Percentiles rank a stretch among this genome's conserved stretches.
Conservation (phyloP, 148 eudicot genomes). For the Diospyros lotus region DNA sequence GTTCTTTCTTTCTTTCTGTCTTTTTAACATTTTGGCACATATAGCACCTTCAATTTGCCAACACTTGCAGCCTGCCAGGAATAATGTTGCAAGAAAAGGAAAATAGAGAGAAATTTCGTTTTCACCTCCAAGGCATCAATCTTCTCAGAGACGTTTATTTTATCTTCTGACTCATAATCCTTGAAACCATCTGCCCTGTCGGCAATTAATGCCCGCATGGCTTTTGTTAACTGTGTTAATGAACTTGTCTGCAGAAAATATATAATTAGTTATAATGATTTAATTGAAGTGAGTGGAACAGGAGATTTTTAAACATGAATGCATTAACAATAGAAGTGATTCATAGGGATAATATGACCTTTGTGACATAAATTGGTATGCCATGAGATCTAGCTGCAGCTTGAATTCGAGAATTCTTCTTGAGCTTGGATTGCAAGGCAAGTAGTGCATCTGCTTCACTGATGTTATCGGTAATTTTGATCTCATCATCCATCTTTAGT, state of each 20-base stretch:
- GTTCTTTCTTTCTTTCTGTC: too few relatives aligned
- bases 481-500: constrained; percentile 49
- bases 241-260: constrained; percentile 65
- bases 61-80: not conserved
- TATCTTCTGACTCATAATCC: constrained; percentile 42
- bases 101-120: constrained; percentile 7
- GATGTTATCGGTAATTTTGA: constrained; percentile 78
- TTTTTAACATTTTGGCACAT: too few relatives aligned
- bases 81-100: not conserved
- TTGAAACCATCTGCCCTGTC: constrained; percentile 62
- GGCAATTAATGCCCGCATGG: constrained; percentile 52
- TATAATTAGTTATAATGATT: not conserved
- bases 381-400: constrained; percentile 78
- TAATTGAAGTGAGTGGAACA: constrained; percentile 9
- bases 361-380: constrained; percentile 70
- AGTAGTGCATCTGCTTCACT: constrained; percentile 85
- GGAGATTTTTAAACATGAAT: not conserved
- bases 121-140: constrained; percentile 91
- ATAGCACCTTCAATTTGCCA: too few relatives aligned
- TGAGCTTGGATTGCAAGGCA: constrained; percentile 82
- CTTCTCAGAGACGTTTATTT: constrained; percentile 53
- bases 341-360: constrained; percentile 31
- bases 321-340: not conserved
- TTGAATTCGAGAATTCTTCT: constrained; percentile 76
- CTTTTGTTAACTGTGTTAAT: constrained; percentile 60